Evolutionary conservation across 1,284 basidiomycete genomes (phyloP).

Genomic region (Filobasidium uniguttulatum): DNA sequence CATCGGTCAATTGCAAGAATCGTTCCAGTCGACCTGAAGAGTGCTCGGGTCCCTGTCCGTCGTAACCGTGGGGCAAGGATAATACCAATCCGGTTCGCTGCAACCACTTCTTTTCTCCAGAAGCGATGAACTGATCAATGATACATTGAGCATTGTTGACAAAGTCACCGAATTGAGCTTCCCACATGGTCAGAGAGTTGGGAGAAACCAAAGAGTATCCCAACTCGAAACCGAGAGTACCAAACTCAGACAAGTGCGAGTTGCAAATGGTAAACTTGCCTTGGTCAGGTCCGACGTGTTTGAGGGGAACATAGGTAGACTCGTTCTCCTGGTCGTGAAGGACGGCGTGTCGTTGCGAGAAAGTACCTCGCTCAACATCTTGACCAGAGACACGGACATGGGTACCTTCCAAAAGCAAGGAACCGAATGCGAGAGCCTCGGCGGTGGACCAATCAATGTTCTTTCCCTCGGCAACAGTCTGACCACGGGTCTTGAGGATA

Average conservation of each 20-base stretch:
- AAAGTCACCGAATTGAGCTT: conserved; percentile 98
- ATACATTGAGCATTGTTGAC: conserved; percentile 94
- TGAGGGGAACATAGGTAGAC: conserved; percentile 74
- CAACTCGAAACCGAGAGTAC: conserved; percentile 90
- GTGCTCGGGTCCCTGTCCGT: conserved; percentile 98
- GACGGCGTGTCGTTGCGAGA: conserved; percentile 98
- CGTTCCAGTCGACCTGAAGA: conserved; percentile 91
- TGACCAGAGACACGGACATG: conserved; percentile 95
- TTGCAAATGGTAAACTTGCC: conserved; percentile 91
- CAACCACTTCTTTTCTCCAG: conserved; percentile 96
- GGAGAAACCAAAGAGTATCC: conserved; percentile 98
- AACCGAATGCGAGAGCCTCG: conserved; percentile 91
- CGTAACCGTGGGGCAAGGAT: conserved; percentile 90
- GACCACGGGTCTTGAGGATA: conserved; percentile 75
- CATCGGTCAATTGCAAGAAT: conserved; percentile 95
- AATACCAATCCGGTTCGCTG: conserved; percentile 88
- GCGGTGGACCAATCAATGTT: conserved; percentile 99
- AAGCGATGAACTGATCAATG: conserved; percentile 97
- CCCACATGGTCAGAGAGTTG: conserved; percentile 89
- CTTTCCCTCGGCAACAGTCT: conserved; percentile 75
- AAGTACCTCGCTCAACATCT: conserved; percentile 98
- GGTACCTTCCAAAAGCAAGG: conserved; percentile 79
- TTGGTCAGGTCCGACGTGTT: conserved; percentile 74
- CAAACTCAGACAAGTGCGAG: conserved; percentile 93
- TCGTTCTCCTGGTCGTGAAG: conserved; percentile 93